phyloP scores from a whole-genome alignment of 805 yeast species.

The Candida awuae region DNA sequence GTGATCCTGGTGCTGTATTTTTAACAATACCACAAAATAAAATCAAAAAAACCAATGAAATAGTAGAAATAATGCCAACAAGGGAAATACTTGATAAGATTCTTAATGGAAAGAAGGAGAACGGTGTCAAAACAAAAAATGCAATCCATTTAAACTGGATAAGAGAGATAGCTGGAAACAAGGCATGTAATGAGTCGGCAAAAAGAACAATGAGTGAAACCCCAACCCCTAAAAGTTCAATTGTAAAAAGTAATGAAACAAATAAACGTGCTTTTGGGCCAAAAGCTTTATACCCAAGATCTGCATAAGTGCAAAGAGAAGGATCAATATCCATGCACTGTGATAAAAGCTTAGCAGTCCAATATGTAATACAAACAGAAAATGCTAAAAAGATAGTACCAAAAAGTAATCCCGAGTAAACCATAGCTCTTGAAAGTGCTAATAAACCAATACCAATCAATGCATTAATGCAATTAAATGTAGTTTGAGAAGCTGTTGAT shows the following conservation, averaged over 20 bases:
- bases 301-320: constrained; percentile 80
- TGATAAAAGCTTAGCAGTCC: constrained; percentile 70
- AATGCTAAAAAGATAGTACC: constrained; percentile 52
- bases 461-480: constrained; percentile 58
- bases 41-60: constrained; percentile 40
- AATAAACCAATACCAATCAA: constrained; percentile 62
- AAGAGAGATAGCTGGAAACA: constrained; percentile 46
- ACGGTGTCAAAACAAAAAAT: constrained; percentile 68
- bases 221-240: constrained; percentile 75
- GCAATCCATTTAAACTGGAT: constrained; percentile 58
- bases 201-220: constrained; percentile 74
- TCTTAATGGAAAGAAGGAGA: constrained; percentile 56
- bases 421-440: constrained; percentile 58
- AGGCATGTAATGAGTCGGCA: constrained; percentile 75
- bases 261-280: constrained; percentile 68
- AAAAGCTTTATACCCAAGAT: constrained; percentile 78
- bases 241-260: constrained; percentile 64
- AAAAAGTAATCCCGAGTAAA: constrained; percentile 55
- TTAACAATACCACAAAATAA: constrained; percentile 40
- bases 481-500: constrained; percentile 67
- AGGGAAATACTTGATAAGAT: constrained; percentile 46
- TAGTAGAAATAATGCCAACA: constrained; percentile 49
- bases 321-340: constrained; percentile 73
- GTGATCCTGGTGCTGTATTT: constrained; percentile 44
- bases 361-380: constrained; percentile 62